These are phyloP conservation scores for Pleurotus pulmonarius DNA, from an alignment of 768 basidiomycete genomes.

Conservation along the genomic window DNA sequence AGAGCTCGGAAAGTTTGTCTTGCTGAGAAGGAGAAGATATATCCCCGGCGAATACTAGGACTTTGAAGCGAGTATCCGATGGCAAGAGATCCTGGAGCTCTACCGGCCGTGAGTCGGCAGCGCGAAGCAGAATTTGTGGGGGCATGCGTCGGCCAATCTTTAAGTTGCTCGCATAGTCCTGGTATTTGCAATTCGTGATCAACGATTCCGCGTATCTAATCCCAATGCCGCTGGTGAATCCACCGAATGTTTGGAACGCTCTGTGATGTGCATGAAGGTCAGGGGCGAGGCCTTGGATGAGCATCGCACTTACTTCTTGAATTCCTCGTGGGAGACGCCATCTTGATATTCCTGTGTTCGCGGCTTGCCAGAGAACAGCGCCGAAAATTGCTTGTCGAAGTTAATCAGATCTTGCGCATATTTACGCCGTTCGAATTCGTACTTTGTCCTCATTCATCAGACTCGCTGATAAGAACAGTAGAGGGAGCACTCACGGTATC, in stretches of 20 bases:
- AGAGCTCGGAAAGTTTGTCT: slow-evolving; percentile 25
- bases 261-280: slow-evolving; percentile 19
- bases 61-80: slow-evolving; percentile 50
- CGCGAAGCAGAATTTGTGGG: slow-evolving; percentile 45
- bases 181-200: slow-evolving; percentile 34
- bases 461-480: background rate
- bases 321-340: slow-evolving; percentile 52
- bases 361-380: slow-evolving; percentile 68
- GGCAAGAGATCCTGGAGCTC: slow-evolving; percentile 54
- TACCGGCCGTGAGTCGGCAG: slow-evolving; percentile 44
- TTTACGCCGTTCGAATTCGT: slow-evolving; percentile 63
- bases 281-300: background rate
- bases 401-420: slow-evolving; percentile 71
- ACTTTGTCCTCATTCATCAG: slow-evolving; percentile 32
- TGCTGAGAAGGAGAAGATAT: slow-evolving; percentile 25
- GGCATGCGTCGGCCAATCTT: slow-evolving; percentile 50
- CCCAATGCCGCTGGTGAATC: slow-evolving; percentile 52
- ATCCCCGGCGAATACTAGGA: slow-evolving; percentile 53
- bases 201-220: slow-evolving; percentile 48
- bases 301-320: slow-evolving; percentile 32
- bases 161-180: slow-evolving; percentile 35
- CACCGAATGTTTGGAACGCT: slow-evolving; percentile 49
- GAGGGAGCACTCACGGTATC: slow-evolving; percentile 39
- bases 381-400: slow-evolving; percentile 64
- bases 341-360: slow-evolving; percentile 39